Conservation (phyloP, 129 eudicot genomes). For the Centaurea solstitialis region DNA sequence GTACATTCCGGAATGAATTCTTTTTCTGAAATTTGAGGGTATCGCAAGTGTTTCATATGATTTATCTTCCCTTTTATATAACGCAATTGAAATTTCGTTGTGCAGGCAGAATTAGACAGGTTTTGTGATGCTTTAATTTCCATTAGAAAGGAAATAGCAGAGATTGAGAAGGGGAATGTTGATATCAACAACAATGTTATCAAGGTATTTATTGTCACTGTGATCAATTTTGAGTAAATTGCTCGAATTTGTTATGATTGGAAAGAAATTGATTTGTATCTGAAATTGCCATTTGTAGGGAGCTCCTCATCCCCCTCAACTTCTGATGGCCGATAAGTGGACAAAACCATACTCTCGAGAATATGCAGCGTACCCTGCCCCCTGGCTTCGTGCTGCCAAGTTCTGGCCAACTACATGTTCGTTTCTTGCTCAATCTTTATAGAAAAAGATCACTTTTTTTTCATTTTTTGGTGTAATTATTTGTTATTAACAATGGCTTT, state of each 20-base stretch:
- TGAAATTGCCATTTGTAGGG: slow-evolving; percentile 49
- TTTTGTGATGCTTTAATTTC: slow-evolving; percentile 92
- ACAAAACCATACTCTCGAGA: slow-evolving; percentile 94
- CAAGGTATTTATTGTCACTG: slow-evolving; percentile 48
- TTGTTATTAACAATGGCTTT: not conserved
- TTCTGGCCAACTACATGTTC: slow-evolving; percentile 95
- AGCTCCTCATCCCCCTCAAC: slow-evolving; percentile 93
- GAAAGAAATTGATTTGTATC: slow-evolving; percentile 1
- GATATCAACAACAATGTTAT: slow-evolving; percentile 82
- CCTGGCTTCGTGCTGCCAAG: slow-evolving; percentile 93
- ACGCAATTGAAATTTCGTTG: not conserved
- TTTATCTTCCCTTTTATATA: slow-evolving; percentile 9
- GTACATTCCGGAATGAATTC: slow-evolving; percentile 28
- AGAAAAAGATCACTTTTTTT: not conserved
- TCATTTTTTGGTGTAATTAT: not conserved
- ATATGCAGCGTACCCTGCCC: slow-evolving; percentile 92
- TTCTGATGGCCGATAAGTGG: slow-evolving; percentile 95
- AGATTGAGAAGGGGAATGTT: slow-evolving; percentile 83
- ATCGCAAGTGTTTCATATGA: not conserved
- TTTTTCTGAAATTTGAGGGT: not conserved
- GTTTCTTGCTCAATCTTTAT: not conserved
- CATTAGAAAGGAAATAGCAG: slow-evolving; percentile 80
- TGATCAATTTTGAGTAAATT: not conserved
- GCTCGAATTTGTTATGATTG: not conserved
- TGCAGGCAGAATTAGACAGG: slow-evolving; percentile 94